Evolutionary conservation across 2,329 filamentous ascomycete genomes (phyloP).

Genomic region (Aspergillus piperis): DNA sequence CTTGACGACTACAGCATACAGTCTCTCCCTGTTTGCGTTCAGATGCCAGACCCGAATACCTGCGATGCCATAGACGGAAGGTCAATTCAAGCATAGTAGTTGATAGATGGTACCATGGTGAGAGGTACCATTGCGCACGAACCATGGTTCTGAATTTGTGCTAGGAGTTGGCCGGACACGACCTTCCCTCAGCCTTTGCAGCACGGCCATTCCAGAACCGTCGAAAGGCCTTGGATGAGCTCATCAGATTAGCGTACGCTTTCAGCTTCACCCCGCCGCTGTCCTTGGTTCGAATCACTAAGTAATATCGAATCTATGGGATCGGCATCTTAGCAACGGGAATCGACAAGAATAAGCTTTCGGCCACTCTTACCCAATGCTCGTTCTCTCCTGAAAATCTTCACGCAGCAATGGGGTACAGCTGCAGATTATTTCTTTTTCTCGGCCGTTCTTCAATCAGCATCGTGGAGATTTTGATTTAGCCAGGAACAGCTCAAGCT

Average conservation of each 20-base stretch:
- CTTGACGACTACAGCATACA: not conserved
- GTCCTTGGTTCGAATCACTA: not conserved
- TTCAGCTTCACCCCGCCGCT: not conserved
- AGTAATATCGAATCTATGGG: not conserved
- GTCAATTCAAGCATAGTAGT: not conserved
- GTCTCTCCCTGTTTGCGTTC: not conserved
- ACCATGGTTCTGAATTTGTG: not conserved
- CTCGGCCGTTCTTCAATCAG: not conserved
- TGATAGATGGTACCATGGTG: not conserved
- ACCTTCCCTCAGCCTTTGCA: not conserved
- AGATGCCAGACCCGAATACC: not conserved
- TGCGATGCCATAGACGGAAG: not conserved
- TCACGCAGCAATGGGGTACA: not conserved
- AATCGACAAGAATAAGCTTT: not conserved
- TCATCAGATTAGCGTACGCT: not conserved
- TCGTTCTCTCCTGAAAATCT: constrained; percentile 1
- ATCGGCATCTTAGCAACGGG: not conserved
- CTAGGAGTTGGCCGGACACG: not conserved
- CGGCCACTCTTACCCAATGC: not conserved
- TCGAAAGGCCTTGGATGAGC: not conserved
- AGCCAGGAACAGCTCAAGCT: not conserved
- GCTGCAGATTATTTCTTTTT: not conserved
- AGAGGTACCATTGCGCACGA: not conserved
- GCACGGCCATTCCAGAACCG: not conserved
- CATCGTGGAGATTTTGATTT: not conserved